These are phyloP conservation scores for Colletotrichum abscissum DNA, from an alignment of 2,329 filamentous ascomycete genomes.

Conservation along the genomic window DNA sequence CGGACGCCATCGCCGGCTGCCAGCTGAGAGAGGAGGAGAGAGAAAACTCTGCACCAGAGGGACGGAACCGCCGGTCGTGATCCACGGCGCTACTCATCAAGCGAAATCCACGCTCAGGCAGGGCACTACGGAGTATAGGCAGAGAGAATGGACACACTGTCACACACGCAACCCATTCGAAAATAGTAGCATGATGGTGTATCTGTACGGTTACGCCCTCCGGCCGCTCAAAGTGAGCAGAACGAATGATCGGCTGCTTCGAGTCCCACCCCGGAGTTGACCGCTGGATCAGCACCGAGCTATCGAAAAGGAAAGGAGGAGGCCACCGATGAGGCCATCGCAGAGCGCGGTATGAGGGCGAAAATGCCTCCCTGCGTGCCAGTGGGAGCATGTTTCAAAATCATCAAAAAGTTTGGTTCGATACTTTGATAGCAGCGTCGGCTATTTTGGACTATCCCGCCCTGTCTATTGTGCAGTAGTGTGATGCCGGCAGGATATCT, in stretches of 20 bases:
- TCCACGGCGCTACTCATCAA: slow-evolving; percentile 16
- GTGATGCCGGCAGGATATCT: neutral
- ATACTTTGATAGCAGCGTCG: slow-evolving; percentile 3
- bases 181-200: neutral
- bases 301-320: neutral
- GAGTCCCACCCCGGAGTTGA: slow-evolving; percentile 14
- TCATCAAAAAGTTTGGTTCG: slow-evolving; percentile 1
- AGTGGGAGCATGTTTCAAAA: neutral
- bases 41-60: slow-evolving; percentile 1
- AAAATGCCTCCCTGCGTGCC: neutral
- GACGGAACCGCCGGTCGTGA: slow-evolving; percentile 23
- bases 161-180: neutral
- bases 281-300: neutral
- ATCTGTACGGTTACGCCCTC: neutral
- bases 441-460: neutral
- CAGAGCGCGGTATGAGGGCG: neutral
- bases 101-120: slow-evolving; percentile 3
- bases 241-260: neutral
- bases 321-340: neutral
- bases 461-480: neutral
- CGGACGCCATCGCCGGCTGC: neutral
- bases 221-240: neutral
- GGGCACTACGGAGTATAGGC: slow-evolving; percentile 5
- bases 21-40: neutral
- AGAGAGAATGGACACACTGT: neutral